Percentiles rank a stretch among this genome's conserved stretches.
Evolutionary conservation across 2,329 filamentous ascomycete species (phyloP).

Genomic region (Pseudogymnoascus sp.): DNA sequence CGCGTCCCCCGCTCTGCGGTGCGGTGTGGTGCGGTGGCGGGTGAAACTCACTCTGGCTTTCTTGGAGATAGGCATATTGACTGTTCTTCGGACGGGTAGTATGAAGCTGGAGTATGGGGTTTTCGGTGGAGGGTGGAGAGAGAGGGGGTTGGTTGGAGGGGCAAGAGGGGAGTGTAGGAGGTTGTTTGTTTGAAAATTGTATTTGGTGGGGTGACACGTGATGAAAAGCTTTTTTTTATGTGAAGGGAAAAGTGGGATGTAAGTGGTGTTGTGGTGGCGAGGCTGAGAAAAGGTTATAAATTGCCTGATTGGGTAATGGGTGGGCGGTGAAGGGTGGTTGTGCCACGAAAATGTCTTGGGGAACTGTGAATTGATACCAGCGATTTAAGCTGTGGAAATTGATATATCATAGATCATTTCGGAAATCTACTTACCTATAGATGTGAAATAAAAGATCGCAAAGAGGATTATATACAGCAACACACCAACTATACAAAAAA

Average conservation of each 20-base stretch:
- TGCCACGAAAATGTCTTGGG: not conserved
- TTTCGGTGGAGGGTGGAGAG: not conserved
- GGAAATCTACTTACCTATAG: not conserved
- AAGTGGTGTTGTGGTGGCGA: not conserved
- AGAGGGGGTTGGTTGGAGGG: not conserved
- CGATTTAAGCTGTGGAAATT: not conserved
- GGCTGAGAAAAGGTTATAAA: constrained; percentile 7
- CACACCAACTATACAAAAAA: not conserved
- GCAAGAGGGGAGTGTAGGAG: too few species aligned
- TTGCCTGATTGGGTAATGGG: constrained; percentile 8
- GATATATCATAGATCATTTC: not conserved
- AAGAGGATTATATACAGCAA: not conserved
- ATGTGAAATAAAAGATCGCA: not conserved
- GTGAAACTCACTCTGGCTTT: constrained; percentile 37
- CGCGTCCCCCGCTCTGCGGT: not conserved
- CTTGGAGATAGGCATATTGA: constrained; percentile 41
- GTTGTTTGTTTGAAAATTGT: not conserved
- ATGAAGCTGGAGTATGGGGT: not conserved
- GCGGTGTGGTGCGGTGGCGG: not conserved
- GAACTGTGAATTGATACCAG: not conserved
- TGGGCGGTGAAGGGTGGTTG: not conserved
- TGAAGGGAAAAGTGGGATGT: not conserved
- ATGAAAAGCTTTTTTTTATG: constrained; percentile 1
- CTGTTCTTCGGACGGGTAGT: not conserved
- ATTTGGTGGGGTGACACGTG: constrained; percentile 1